These are phyloP conservation scores for Podospora fimiseda DNA, from an alignment of 495 filamentous ascomycete genomes.

Conservation along the genomic window DNA sequence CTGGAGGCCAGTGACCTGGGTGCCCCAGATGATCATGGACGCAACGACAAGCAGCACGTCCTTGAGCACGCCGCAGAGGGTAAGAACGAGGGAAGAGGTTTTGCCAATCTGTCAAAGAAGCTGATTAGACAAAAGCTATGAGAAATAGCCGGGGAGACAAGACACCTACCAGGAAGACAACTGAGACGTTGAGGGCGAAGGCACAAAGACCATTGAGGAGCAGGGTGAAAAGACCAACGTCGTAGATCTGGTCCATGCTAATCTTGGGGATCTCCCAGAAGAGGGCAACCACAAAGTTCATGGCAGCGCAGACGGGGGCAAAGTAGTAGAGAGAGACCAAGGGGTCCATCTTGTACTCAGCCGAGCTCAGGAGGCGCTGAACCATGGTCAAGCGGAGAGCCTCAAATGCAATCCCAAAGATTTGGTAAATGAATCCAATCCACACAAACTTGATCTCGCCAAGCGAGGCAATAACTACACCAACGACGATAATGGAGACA, in stretches of 20 bases:
- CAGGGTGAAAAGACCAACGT: conserved; percentile 67
- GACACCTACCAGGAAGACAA: conserved; percentile 89
- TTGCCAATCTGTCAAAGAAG: conserved; percentile 70
- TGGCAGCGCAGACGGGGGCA: conserved; percentile 82
- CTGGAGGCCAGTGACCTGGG: conserved; percentile 73
- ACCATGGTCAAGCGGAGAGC: conserved; percentile 89
- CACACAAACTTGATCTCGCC: conserved; percentile 90
- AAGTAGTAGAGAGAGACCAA: conserved; percentile 96
- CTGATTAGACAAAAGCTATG: conserved; percentile 19
- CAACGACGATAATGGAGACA: conserved; percentile 81
- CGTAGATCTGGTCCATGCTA: conserved; percentile 63
- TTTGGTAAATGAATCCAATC: conserved; percentile 81
- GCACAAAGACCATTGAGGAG: conserved; percentile 76
- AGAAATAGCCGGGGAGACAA: too few species aligned
- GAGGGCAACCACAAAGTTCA: conserved; percentile 76
- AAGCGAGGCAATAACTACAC: conserved; percentile 83
- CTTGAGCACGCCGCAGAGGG: conserved; percentile 96
- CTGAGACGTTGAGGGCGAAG: conserved; percentile 86
- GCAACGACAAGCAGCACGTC: conserved; percentile 90
- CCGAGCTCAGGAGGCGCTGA: conserved; percentile 76
- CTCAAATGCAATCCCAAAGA: conserved; percentile 79
- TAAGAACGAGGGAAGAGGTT: conserved; percentile 93
- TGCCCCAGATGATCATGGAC: conserved; percentile 86
- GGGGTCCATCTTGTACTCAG: conserved; percentile 97
- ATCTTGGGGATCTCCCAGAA: conserved; percentile 70